phyloP scores from a whole-genome alignment of 1,284 basidiomycete genomes.

The Marasmius fiardii region DNA sequence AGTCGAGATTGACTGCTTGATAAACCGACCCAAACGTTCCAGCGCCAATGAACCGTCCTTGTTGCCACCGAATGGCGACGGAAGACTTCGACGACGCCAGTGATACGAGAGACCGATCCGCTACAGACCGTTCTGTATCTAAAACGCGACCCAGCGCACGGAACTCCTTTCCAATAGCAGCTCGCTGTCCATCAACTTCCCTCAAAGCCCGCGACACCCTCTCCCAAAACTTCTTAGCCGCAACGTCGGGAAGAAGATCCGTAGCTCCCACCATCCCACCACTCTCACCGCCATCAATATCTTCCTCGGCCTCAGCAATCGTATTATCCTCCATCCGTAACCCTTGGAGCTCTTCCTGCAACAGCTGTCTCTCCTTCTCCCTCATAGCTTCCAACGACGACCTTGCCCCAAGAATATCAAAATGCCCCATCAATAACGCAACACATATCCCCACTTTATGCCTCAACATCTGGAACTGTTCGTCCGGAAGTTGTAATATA shows the following conservation, averaged over 20 bases:
- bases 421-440: constrained; percentile 94
- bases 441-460: constrained; percentile 97
- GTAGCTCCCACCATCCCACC: constrained; percentile 23
- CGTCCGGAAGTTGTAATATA: constrained; percentile 86
- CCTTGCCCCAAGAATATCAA: constrained; percentile 96
- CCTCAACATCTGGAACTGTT: constrained; percentile 87
- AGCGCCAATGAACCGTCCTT: constrained; percentile 95
- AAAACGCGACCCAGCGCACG: constrained; percentile 85
- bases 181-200: constrained; percentile 62
- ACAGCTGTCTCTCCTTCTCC: constrained; percentile 84
- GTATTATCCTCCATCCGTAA: constrained; percentile 48
- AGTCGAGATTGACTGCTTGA: constrained; percentile 94
- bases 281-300: constrained; percentile 4
- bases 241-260: constrained; percentile 54
- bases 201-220: constrained; percentile 57
- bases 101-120: constrained; percentile 85
- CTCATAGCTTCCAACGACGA: constrained; percentile 83
- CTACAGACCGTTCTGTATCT: constrained; percentile 84
- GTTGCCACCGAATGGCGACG: constrained; percentile 98
- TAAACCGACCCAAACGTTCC: constrained; percentile 98
- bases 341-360: constrained; percentile 45
- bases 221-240: constrained; percentile 73
- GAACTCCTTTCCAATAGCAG: constrained; percentile 62
- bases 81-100: constrained; percentile 91
- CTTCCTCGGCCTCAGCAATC: constrained; percentile 45